These are phyloP conservation scores for Capsella bursapastoris DNA, from an alignment of 345 rosid genomes.

Conservation along the genomic window DNA sequence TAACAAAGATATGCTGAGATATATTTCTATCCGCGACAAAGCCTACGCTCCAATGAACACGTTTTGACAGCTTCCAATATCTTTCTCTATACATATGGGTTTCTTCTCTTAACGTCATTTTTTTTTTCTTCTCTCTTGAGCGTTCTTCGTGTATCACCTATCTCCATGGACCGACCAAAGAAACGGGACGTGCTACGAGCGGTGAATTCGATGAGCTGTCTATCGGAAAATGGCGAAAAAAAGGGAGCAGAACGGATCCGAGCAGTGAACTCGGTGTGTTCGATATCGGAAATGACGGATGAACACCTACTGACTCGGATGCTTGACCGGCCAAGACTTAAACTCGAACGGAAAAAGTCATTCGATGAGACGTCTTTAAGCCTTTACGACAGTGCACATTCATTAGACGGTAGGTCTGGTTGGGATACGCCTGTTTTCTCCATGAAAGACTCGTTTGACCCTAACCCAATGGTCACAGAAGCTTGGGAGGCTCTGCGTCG, in stretches of 20 bases:
- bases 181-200: constrained; percentile 29
- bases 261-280: constrained; percentile 72
- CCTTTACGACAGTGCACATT: constrained; percentile 59
- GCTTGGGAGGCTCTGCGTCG: constrained; percentile 87
- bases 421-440: constrained; percentile 61
- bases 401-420: constrained; percentile 39
- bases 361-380: constrained; percentile 84
- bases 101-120: background rate
- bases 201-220: constrained; percentile 33
- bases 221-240: background rate
- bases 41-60: background rate
- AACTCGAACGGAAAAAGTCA: constrained; percentile 81
- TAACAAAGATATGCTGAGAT: background rate
- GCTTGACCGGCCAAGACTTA: constrained; percentile 71
- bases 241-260: constrained; percentile 45
- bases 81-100: constrained; percentile 43
- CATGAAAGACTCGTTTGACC: constrained; percentile 77
- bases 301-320: constrained; percentile 62
- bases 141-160: background rate
- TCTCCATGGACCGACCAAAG: constrained; percentile 28
- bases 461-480: constrained; percentile 82
- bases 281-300: constrained; percentile 69
- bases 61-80: background rate
- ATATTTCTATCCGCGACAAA: background rate
- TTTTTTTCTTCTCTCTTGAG: constrained; percentile 28